Evolutionary conservation across 2,329 filamentous ascomycete species (phyloP), one percentile per base, ranked within the genome.

Genomic region (Microdochium paspali): DNA sequence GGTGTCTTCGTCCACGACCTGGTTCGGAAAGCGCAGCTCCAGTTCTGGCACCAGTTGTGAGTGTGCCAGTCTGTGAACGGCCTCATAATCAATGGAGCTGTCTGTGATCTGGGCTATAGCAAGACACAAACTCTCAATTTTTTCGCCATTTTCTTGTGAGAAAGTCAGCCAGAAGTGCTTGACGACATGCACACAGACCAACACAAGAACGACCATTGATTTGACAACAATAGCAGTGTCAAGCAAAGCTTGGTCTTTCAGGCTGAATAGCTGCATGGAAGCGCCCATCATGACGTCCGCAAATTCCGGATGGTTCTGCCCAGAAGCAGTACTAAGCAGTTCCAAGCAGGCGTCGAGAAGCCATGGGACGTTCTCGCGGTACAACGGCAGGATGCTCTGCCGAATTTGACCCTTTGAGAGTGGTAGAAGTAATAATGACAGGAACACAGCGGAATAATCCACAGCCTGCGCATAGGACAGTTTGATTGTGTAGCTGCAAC

Each of bases 331-430:
- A 18, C 63, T 56, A 45, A 69, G 64, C 25, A 77, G 57, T 39
- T 68, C 64, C 30, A 72, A 62, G 51, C 71, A 61, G 6, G 66
- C 66, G 54, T 80, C 76, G 49, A 77, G 59, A 12, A 79, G 58
- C 74, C 74, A 78, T 12, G 70, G 65, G 1, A 66, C 58, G 49
- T 65, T 64, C 50, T 71, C 71, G 18, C 60, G 61, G 45, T 69
- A 67, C 48, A 60, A 61, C 15, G 62, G 57, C 10, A 58, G 53
- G 25, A 56, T 47, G 12, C 51, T 61, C 10, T 58, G 35, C 6
- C 58, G 39, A 63, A 66, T 2, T 56, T 58, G 4, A 59, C 46
- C 18, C 63, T 60, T n/a, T 60, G 56, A 10, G 62, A 65, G 7
- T 21, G 35, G 35, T 20, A 40, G 15, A 20, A 40, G 35, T 20